Percentiles rank a stretch among this genome's conserved stretches.
phyloP scores from a whole-genome alignment of 2,329 filamentous ascomycete species.

The Xylaria sp. region DNA sequence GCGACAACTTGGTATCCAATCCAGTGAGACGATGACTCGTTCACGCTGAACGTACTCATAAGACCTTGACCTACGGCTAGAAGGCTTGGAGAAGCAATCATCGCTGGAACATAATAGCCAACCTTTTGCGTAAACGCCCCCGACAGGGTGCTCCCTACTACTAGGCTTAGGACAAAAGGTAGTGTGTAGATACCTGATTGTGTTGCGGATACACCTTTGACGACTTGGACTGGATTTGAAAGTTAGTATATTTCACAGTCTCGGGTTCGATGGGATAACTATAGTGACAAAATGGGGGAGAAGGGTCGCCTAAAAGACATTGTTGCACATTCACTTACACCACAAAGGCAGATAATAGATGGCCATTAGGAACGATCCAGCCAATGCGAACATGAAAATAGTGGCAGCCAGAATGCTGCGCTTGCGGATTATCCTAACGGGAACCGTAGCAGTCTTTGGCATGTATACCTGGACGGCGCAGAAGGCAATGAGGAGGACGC shows the following conservation, averaged over 20 bases:
- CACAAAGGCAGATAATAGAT: slow-evolving; percentile 67
- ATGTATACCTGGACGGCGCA: slow-evolving; percentile 62
- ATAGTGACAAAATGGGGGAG: neutral
- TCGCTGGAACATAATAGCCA: slow-evolving; percentile 70
- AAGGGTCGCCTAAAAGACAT: neutral
- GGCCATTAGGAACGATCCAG: slow-evolving; percentile 62
- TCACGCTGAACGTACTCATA: slow-evolving; percentile 64
- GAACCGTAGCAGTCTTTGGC: slow-evolving; percentile 67
- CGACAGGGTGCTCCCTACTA: slow-evolving; percentile 61
- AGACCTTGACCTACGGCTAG: slow-evolving; percentile 66
- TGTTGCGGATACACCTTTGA: slow-evolving; percentile 62
- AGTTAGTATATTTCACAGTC: slow-evolving; percentile 34
- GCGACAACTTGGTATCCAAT: slow-evolving; percentile 69
- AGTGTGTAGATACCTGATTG: slow-evolving; percentile 68
- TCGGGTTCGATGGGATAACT: neutral
- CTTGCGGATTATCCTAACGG: slow-evolving; percentile 64
- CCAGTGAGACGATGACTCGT: slow-evolving; percentile 63
- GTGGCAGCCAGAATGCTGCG: slow-evolving; percentile 63
- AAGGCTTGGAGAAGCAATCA: slow-evolving; percentile 63
- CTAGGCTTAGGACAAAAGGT: slow-evolving; percentile 66
- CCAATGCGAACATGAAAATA: slow-evolving; percentile 48
- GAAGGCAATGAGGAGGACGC: slow-evolving; percentile 59
- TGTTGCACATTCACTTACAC: slow-evolving; percentile 52
- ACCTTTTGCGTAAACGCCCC: slow-evolving; percentile 62
- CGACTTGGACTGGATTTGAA: slow-evolving; percentile 60